phyloP scores from a whole-genome alignment of 805 yeast genomes.

The Schwanniomyces yamadae region DNA sequence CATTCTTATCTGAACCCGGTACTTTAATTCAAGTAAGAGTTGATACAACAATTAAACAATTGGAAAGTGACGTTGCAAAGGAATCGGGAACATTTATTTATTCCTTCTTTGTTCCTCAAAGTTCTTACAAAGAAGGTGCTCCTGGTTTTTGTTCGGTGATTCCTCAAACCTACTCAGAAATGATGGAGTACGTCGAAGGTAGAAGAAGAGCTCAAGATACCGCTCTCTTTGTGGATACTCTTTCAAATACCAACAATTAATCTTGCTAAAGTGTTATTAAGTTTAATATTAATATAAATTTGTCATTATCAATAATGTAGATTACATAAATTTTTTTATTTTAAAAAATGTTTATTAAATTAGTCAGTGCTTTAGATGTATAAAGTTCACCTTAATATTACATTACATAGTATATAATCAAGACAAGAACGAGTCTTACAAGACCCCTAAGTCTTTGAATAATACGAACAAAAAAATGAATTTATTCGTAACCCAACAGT shows the following conservation, averaged over 20 bases:
- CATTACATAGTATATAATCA: too few species aligned
- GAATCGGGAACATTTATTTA: constrained; percentile 87
- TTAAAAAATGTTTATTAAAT: too few species aligned
- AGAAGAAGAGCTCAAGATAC: constrained; percentile 87
- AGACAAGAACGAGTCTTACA: too few species aligned
- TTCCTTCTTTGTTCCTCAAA: constrained; percentile 81
- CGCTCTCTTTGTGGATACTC: constrained; percentile 55
- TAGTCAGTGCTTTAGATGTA: too few species aligned
- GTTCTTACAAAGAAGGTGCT: constrained; percentile 34
- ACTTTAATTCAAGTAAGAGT: constrained; percentile 88
- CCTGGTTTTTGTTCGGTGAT: constrained; percentile 75
- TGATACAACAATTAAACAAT: constrained; percentile 70
- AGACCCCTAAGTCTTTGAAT: too few species aligned
- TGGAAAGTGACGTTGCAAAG: constrained; percentile 58
- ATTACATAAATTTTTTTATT: too few species aligned
- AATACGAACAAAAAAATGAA: too few species aligned
- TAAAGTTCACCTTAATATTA: too few species aligned
- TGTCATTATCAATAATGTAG: constrained; percentile 1
- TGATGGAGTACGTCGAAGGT: constrained; percentile 89
- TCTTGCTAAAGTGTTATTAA: not conserved
- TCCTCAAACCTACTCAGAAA: constrained; percentile 86
- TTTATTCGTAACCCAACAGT: too few species aligned
- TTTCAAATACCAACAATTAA: constrained; percentile 2
- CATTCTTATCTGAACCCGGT: constrained; percentile 73
- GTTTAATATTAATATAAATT: constrained; percentile 1